Evolutionary conservation across 352 stramenopile species (phyloP).

Genomic region (Phytopythium delawarense): DNA sequence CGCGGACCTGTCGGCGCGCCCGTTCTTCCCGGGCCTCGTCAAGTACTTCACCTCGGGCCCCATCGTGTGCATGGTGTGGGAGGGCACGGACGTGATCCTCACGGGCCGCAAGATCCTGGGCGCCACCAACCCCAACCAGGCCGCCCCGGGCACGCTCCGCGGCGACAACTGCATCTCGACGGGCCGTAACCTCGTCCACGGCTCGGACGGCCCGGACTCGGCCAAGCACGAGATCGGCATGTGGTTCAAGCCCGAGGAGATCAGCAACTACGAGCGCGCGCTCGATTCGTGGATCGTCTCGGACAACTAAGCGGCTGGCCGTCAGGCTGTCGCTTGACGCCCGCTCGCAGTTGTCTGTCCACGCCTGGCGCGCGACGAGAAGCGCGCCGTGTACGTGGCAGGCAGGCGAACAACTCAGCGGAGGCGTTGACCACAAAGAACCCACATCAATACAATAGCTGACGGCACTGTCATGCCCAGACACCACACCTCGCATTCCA

Average conservation of each 20-base stretch:
- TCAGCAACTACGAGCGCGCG: slow-evolving; percentile 88
- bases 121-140: slow-evolving; percentile 93
- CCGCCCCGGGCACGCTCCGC: slow-evolving; percentile 91
- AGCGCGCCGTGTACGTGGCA: background rate
- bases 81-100: slow-evolving; percentile 92
- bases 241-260: slow-evolving; percentile 91
- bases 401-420: background rate
- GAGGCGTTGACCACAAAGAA: background rate
- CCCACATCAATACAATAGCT: background rate
- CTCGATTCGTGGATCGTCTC: slow-evolving; percentile 87
- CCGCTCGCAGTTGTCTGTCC: background rate
- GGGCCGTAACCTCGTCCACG: slow-evolving; percentile 92
- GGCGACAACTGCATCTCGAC: slow-evolving; percentile 93
- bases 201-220: slow-evolving; percentile 89
- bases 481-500: background rate
- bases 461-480: background rate
- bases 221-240: slow-evolving; percentile 92
- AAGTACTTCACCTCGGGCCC: slow-evolving; percentile 92
- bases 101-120: slow-evolving; percentile 94
- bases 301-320: slow-evolving; percentile 64
- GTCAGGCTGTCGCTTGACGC: background rate
- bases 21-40: slow-evolving; percentile 91
- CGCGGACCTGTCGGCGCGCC: slow-evolving; percentile 89
- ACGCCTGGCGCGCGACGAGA: background rate
- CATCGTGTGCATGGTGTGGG: slow-evolving; percentile 95